Conservation (phyloP, 768 basidiomycete species). For the Mycena maculata region DNA sequence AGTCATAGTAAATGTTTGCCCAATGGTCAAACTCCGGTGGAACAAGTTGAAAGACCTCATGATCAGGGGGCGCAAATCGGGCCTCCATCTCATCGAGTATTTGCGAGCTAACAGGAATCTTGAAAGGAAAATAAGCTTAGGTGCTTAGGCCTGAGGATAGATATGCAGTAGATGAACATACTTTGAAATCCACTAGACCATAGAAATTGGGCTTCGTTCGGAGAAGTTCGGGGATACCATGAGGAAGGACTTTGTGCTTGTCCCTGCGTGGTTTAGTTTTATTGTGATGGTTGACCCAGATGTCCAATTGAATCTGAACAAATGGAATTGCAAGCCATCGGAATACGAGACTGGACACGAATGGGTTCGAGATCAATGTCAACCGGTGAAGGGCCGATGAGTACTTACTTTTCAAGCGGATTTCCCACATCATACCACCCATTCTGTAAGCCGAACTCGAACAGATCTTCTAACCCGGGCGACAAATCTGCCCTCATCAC, state of each 20-base stretch:
- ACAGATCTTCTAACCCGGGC: conserved; percentile 47
- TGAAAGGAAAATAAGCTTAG: neutral
- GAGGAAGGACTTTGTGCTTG: conserved; percentile 50
- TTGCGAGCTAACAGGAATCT: conserved; percentile 36
- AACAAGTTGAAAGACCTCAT: no score
- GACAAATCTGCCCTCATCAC: conserved; percentile 28
- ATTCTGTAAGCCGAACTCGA: conserved; percentile 44
- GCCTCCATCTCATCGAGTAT: conserved; percentile 37
- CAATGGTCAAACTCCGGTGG: conserved; percentile 40
- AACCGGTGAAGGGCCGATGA: neutral
- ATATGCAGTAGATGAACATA: no score
- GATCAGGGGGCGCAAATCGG: conserved; percentile 48
- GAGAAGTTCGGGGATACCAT: conserved; percentile 50
- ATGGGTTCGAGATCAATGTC: no score
- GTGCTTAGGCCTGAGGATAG: neutral
- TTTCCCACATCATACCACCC: conserved; percentile 46
- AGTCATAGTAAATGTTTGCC: conserved; percentile 33
- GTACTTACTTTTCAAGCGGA: conserved; percentile 39
- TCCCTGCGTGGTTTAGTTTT: conserved; percentile 35
- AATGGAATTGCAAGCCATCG: conserved; percentile 51
- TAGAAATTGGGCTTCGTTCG: conserved; percentile 41
- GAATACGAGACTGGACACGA: conserved; percentile 43
- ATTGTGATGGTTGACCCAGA: conserved; percentile 41
- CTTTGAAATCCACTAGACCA: conserved; percentile 48
- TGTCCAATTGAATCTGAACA: conserved; percentile 50